Evolutionary conservation across 305 asterid species (phyloP), one percentile per base, ranked within the genome.

Genomic region (Lippia alba): DNA sequence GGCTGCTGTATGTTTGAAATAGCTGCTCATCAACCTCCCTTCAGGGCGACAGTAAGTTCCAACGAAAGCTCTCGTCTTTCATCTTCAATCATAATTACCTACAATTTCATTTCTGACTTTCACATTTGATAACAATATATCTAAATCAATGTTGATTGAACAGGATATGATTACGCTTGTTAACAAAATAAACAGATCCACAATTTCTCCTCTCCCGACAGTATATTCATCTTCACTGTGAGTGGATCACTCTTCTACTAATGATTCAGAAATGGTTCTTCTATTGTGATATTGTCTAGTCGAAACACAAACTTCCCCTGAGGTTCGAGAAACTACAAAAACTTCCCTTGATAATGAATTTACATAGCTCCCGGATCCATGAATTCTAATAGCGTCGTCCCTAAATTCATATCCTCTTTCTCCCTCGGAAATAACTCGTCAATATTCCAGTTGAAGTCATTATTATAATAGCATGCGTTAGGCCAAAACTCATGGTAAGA

Each of bases 1-100:
- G 87, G 88, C 14, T 84, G 88, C 71, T 91, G 98, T 75, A 87
- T 91, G 88, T 93, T 89, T 78, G 98, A 93, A 86, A 89, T 93
- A 41, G 94, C 96, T 55, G 91, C 97, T 9, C 97, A 85, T 74
- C 77, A 63, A 55, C 94, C 91, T 66, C 96, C 98, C 55, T 93
- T 93, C 74, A 78, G 84, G 64, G 97, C 98, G 60, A 53, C 76
- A n/a, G 98, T 93, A 82, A 83, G 96, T 85, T 66, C 57, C 55
- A 15, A 44, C 20, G 16, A 12, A 12, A 60, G 19, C 63, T 20
- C 41, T 14, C 1, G 1, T 39, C 32, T 36, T 7, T 19, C 11
- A 59, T 64, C 12, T n/a, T 60, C 36, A 7, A 14, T 8, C 24
- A 32, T 3, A 56, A 17, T 34, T 40, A 19, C 5, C 44, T 32